Conservation (phyloP, 768 basidiomycete species). For the Termitomyces sp. region DNA sequence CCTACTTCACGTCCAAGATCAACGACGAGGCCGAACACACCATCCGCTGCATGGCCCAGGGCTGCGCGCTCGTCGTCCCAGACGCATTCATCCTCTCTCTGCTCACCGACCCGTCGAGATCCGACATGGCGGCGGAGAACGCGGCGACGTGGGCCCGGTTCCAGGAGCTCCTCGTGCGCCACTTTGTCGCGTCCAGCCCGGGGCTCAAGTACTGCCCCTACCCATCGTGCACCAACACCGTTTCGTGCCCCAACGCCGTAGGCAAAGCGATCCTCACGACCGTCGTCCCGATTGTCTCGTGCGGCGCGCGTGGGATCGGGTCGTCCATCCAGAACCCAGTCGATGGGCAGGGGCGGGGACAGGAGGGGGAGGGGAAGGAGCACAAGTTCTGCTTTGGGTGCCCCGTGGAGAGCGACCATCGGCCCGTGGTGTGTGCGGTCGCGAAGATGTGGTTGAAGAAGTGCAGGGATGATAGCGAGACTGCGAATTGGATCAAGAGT, state of each 20-base stretch:
- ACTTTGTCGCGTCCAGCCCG: constrained; percentile 83
- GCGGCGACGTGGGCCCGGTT: constrained; percentile 55
- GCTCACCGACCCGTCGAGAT: constrained; percentile 30
- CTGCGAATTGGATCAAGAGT: constrained; percentile 99
- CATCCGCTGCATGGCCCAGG: constrained; percentile 79
- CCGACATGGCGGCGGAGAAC: constrained; percentile 19
- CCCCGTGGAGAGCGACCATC: constrained; percentile 81
- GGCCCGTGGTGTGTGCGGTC: constrained; percentile 85
- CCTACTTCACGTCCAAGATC: constrained; percentile 78
- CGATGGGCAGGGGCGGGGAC: no score
- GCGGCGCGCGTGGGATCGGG: constrained; percentile 61
- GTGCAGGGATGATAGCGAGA: constrained; percentile 96
- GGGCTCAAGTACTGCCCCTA: constrained; percentile 94
- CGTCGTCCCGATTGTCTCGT: constrained; percentile 86
- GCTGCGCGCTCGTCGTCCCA: constrained; percentile 61
- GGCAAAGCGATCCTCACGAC: constrained; percentile 69
- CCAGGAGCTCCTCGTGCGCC: constrained; percentile 82
- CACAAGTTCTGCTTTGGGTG: constrained; percentile 97
- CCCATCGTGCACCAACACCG: constrained; percentile 91
- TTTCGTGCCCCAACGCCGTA: constrained; percentile 82
- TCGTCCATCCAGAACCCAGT: no score
- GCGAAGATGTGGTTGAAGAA: constrained; percentile 96
- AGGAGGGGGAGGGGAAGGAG: constrained; percentile 45
- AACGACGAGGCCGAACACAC: constrained; percentile 73
- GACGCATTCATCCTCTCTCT: constrained; percentile 58